Base-by-base conservation (phyloP, 1,284 basidiomycete genomes). In the Schizophyllum amplum region DNA sequence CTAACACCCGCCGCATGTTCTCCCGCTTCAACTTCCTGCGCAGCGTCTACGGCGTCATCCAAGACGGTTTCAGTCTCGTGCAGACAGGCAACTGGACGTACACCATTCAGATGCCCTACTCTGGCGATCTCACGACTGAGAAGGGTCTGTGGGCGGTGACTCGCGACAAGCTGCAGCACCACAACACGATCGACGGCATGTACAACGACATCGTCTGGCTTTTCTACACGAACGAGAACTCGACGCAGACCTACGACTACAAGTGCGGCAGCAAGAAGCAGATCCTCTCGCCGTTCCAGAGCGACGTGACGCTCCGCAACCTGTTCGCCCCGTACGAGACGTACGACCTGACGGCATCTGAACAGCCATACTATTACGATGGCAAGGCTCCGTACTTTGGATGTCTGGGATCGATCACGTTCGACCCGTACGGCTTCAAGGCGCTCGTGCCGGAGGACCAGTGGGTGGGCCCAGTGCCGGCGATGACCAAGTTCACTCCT, bases 131-230 rank as follows among this genome's bases (percentile, higher is more conserved):
- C 0, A 66, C 69, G 51, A 92, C 92, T 0, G 90, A 94, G 69
- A 82, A 92, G 76, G 92, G 92, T 61, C 73, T 93, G 20, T 94
- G 89, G 87, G 86, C 90, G 1, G 80, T 84, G 20, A 82, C 83
- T 3, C 83, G 91, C 33, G 75, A 84, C 3, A 84, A 77, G 11
- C 77, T 67, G 21, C 84, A 90, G 67, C 79, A 67, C 2, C 72
- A 87, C 51, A 27, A 52, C 24, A 24, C 23, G 3, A 13, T 52
- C 24, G 72, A 71, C 2, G 83, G 84, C 4, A 77, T 73, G 50
- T 75, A 79, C 63, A 75, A 78, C 15, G 82, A 83, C 57, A 81
- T 85, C 60, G 77, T 92, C 53, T 92, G 89, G 89, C 59, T 94
- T 61, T 68, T 94, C 11, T 94, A 84, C 70, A 83, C 87, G 55